Evolutionary conservation across 371 early-diverging fungal species (phyloP), one percentile per base, ranked within the genome.

Genomic region (Choanephora cucurbitarum): DNA sequence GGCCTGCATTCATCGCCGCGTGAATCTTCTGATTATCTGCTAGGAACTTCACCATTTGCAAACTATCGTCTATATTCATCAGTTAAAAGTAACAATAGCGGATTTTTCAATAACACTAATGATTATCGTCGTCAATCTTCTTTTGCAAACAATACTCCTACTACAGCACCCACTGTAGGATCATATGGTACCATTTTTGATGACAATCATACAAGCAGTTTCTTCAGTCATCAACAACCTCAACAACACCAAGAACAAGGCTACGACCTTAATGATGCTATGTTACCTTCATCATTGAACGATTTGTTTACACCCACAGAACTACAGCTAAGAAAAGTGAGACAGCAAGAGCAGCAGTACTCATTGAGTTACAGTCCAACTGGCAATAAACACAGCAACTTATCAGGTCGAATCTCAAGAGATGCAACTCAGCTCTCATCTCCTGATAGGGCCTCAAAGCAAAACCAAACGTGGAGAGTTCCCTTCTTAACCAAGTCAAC

Each of bases 261-360:
- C 9, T 49, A 63, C 33, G 70, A 66, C 42, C 34, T 67, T 11
- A 64, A 73, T 43, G 66, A 58, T 41, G 55, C 73, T 11, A 69
- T 80, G 60, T 50, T 84, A 9, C 84, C 84, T 4, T 73, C 84
- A 5, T 84, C 84, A 9, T 57, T 84, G n/a, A 81, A 78, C 46
- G 84, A 84, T 32, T 55, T 84, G 18, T 69, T 84, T 66, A 84
- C 82, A 11, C 78, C 80, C 2, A 71, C 57, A 14, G 82, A 82
- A 50, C 62, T 78, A 13, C 66, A 73, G 28, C 52, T 63, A 4
- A 67, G 69, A 48, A 54, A 58, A 60, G 49, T 68, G 18, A 73
- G 66, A 66, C 72, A 55, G 49, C 70, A 52, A 60, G 55, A 54
- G 33, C n/a, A 14, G 11, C 22, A 34, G 11, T 21, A 41, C 6